phyloP scores from a whole-genome alignment of 805 yeast genomes.

The Suhomyces canberraensis region DNA sequence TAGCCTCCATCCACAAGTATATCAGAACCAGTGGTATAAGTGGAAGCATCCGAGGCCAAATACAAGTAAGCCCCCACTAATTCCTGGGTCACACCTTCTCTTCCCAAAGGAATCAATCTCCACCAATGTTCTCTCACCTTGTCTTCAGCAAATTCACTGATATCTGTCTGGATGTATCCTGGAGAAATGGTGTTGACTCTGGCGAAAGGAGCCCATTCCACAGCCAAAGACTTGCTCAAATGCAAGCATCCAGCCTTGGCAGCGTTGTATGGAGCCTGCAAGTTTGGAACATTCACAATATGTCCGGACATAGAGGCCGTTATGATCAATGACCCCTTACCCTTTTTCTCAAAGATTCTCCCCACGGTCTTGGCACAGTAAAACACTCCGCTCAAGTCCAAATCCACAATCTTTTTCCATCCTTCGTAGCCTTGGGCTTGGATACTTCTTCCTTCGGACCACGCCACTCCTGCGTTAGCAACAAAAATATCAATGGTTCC shows the following conservation, averaged over 20 bases:
- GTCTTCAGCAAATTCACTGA: constrained; percentile 33
- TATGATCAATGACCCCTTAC: constrained; percentile 41
- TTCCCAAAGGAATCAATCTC: constrained; percentile 42
- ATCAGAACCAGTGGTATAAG: constrained; percentile 45
- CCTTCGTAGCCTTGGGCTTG: constrained; percentile 34
- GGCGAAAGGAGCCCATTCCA: constrained; percentile 48
- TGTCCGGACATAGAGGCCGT: constrained; percentile 50
- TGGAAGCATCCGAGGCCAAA: constrained; percentile 43
- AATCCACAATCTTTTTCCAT: constrained; percentile 37
- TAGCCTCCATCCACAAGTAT: constrained; percentile 48
- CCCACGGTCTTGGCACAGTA: constrained; percentile 45
- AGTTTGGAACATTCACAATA: constrained; percentile 44
- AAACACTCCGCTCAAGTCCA: constrained; percentile 41
- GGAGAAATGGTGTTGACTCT: constrained; percentile 44
- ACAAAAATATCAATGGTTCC: constrained; percentile 81
- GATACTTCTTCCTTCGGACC: constrained; percentile 43
- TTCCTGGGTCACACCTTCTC: constrained; percentile 43
- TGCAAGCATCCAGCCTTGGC: constrained; percentile 45
- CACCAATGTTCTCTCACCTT: constrained; percentile 37
- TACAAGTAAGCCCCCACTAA: constrained; percentile 46
- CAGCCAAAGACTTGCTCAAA: constrained; percentile 42
- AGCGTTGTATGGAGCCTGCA: constrained; percentile 46
- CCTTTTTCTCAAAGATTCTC: constrained; percentile 35
- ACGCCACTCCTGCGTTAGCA: constrained; percentile 78
- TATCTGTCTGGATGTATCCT: constrained; percentile 42